Conservation (phyloP, 805 yeast species). For the Hanseniaspora valbyensis region DNA sequence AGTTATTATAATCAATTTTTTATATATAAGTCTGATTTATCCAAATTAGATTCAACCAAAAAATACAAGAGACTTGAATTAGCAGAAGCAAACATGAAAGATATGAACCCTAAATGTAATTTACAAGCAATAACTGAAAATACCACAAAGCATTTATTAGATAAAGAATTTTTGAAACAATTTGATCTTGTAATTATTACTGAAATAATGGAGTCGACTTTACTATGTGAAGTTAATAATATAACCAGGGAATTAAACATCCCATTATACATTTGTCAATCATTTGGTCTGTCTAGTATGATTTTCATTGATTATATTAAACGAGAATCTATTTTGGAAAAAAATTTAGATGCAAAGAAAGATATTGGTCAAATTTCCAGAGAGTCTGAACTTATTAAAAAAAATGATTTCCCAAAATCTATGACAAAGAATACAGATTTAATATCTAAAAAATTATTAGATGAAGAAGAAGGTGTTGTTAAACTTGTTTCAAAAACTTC, state of each 20-base stretch:
- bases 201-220: slow-evolving; percentile 35
- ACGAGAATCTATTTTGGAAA: slow-evolving; percentile 47
- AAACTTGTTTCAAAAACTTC: slow-evolving; percentile 19
- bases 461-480: slow-evolving; percentile 5
- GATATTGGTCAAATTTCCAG: slow-evolving; percentile 30
- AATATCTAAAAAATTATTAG: slow-evolving; percentile 14
- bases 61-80: slow-evolving; percentile 39
- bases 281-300: slow-evolving; percentile 76
- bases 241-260: slow-evolving; percentile 45
- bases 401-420: background rate
- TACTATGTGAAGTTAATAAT: slow-evolving; percentile 40
- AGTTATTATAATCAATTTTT: slow-evolving; percentile 50
- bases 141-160: slow-evolving; percentile 21
- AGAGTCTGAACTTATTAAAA: slow-evolving; percentile 21
- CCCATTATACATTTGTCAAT: slow-evolving; percentile 57
- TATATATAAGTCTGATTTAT: slow-evolving; percentile 40
- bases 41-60: slow-evolving; percentile 32
- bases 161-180: slow-evolving; percentile 5
- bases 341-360: slow-evolving; percentile 33
- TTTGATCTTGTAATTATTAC: slow-evolving; percentile 72
- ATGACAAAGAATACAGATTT: slow-evolving; percentile 8
- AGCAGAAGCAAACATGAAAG: slow-evolving; percentile 46
- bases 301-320: slow-evolving; percentile 66
- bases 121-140: slow-evolving; percentile 34
- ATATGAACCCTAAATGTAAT: slow-evolving; percentile 70